Base-by-base conservation (phyloP, 768 basidiomycete genomes). In the Podaxis sp. region DNA sequence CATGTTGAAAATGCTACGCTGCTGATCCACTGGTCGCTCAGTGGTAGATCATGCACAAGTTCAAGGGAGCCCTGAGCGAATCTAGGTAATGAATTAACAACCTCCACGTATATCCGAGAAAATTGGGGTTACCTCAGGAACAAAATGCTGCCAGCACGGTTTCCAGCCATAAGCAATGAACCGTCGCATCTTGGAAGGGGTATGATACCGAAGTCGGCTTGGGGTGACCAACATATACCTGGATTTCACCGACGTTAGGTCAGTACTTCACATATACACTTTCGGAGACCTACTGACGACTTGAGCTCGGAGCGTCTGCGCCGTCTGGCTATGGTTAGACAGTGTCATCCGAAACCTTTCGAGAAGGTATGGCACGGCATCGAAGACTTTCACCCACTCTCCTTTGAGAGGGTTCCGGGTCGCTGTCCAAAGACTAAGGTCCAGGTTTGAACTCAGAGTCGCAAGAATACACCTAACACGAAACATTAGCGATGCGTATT, bases 181-280 rank as follows among this genome's bases (percentile, higher is more conserved):
- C 79, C 82, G 63, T 91, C 84, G 3, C 82, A 54, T 24, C 70
- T 55, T 0, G 84, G 82, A 8, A 76, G 69, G 2, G 89, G 88
- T 12, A 66, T 68, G 9, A 82, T 64, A 11, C 78, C 79, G 73
- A 89, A 90, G 60, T 84, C 74, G 1, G 84, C 77, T 69, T 88
- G 86, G 29, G 72, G 64, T 3, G 91, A 87, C 91, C 91, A 94
- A 13, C 80, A 76, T 36, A 90, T 82, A 68, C 87, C 91, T 93
- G 66, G 13, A 51, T 15, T 12, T 8, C 9, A 22, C 1, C 15
- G 24, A 7, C 22, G 19, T 55, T 25, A 54, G 33, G 52, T 27
- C n/a, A 54, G 62, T 53, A 65, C 8, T 19, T 25, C 4, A n/a
- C 17, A 17, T 12, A 37, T 2, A 40, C 38, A 51, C 29, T 27